phyloP scores from a whole-genome alignment of 148 eudicot species.

The Rhododendron kiyosumense region DNA sequence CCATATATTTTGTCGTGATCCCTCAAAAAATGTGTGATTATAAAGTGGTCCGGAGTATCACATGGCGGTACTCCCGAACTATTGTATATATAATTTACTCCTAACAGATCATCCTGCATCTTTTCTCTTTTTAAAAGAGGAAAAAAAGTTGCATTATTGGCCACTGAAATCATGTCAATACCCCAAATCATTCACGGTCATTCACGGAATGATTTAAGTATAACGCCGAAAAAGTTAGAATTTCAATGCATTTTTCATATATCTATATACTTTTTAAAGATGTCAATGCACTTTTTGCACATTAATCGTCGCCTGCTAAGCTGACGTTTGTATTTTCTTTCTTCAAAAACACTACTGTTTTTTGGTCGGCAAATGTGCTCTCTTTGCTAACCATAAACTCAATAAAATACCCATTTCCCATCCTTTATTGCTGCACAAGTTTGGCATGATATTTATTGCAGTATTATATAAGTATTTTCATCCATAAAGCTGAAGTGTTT shows the following conservation, averaged over 20 bases:
- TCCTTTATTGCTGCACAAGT: background rate
- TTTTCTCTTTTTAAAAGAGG: background rate
- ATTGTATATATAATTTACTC: no score
- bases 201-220: no score
- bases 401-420: background rate
- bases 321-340: background rate
- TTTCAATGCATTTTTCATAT: no score
- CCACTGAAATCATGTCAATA: background rate
- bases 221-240: no score
- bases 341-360: background rate
- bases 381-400: background rate
- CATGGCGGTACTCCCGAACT: no score
- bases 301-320: no score
- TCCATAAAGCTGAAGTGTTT: background rate
- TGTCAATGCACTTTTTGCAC: background rate
- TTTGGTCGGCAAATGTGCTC: background rate
- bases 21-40: no score
- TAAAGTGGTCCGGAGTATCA: no score
- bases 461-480: background rate
- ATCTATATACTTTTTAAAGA: no score
- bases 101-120: background rate
- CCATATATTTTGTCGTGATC: no score
- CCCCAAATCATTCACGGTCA: background rate
- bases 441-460: background rate
- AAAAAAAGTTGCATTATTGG: background rate